Base-by-base conservation (phyloP, 768 basidiomycete species). In the Lyophyllum decastes region DNA sequence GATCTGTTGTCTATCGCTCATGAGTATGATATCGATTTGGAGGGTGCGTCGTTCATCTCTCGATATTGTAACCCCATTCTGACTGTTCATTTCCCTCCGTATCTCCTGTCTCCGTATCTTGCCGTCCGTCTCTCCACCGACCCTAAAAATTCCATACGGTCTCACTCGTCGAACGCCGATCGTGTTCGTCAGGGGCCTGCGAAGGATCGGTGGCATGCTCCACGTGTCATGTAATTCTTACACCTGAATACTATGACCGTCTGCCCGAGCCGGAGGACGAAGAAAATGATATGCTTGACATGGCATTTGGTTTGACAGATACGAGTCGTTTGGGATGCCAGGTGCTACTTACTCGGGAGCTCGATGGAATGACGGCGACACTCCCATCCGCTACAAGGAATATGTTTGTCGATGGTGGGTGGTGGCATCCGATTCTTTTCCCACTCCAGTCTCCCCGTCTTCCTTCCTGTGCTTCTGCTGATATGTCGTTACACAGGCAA, bases 231-330 rank as follows among this genome's bases (percentile, higher is more conserved):
- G 85, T 98, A 55, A 93, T 99, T 57, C 79, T 95, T 53, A 78
- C 86, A 24, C 82, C 82, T 21, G 87, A 94, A 66, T 80, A 87
- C 59, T 98, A 95, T 70, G 92, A 98, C 71, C 70, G 82, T 47
- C 81, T 98, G 2, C 89, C 92, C 1, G 96, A 98, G 67, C 95
- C 96, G 4, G 91, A 91, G 54, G 96, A 98, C 63, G 96, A 99
- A 68, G 96, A 99, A 75, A 99, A 98, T 66, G 95, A 94, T 66
- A 95, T 95, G 94, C 83, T 99, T 38, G 96, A 98, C 72, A 92
- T 98, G 82, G 96, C 96, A 3, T 98, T 98, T 66, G 97, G 94
- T 0, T 79, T 98, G 52, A 95, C 94, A 0, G 96, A 98, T 66
- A 98, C 96, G 64, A 96, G 90, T 60, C 78, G 87, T 10, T 74